Conservation (phyloP, 148 eudicot species). For the Simmondsia chinensis region DNA sequence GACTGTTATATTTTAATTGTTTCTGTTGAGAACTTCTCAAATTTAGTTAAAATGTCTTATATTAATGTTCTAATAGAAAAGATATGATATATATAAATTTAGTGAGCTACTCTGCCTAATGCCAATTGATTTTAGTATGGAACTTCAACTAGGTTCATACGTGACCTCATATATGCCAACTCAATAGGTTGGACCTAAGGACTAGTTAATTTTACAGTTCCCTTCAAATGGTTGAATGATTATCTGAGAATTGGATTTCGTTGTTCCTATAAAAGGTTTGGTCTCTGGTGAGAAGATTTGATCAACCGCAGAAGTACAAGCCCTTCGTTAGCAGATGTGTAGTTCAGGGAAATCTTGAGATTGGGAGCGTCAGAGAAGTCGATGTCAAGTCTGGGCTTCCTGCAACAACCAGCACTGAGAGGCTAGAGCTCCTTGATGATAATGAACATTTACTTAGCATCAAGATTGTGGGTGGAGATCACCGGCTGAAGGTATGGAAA, state of each 20-base stretch:
- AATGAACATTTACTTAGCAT: conserved; percentile 57
- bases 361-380: conserved; percentile 66
- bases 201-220: no score
- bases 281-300: conserved; percentile 65
- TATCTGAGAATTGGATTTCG: not conserved
- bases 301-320: conserved; percentile 64
- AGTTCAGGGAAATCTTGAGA: conserved; percentile 44
- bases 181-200: no score
- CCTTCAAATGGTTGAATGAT: no score
- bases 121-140: no score
- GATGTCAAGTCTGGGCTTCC: conserved; percentile 74
- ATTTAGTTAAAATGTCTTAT: no score
- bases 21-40: no score
- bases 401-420: conserved; percentile 64
- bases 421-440: conserved; percentile 58
- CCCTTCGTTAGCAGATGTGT: conserved; percentile 54
- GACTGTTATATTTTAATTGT: no score
- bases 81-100: no score
- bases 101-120: no score
- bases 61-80: no score
- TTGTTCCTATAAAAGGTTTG: conserved; percentile 31
- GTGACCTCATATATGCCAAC: no score
- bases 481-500: conserved; percentile 45
- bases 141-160: no score
- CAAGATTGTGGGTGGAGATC: conserved; percentile 63